Percentiles rank a stretch among this genome's conserved stretches.
Conservation (phyloP, 768 basidiomycete genomes). For the Termitomyces sp. region DNA sequence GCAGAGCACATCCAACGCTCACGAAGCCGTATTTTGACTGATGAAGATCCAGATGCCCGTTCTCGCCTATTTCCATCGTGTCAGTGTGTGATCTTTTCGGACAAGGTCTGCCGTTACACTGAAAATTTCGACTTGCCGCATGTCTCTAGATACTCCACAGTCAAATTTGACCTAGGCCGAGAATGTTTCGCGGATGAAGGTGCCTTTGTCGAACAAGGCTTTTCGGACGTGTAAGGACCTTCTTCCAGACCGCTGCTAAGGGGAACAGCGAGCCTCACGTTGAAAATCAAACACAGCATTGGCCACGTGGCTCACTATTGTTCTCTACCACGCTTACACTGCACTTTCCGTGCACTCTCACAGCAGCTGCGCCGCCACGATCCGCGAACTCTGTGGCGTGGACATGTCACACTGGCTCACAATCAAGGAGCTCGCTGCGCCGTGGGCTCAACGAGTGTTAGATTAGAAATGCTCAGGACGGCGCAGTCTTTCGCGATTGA, state of each 20-base stretch:
- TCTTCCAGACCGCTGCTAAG: too few relatives aligned
- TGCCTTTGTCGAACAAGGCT: too few relatives aligned
- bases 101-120: neutral
- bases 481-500: slow-evolving; percentile 52
- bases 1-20: neutral
- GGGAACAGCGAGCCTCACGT: too few relatives aligned
- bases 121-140: neutral
- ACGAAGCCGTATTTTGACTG: neutral
- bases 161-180: neutral
- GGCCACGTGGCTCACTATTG: neutral
- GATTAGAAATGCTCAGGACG: slow-evolving; percentile 63
- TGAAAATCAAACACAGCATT: neutral
- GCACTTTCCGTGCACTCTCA: slow-evolving; percentile 57
- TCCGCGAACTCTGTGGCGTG: slow-evolving; percentile 35
- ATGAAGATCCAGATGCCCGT: neutral
- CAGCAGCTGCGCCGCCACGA: slow-evolving; percentile 47
- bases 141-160: neutral
- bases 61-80: neutral
- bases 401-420: slow-evolving; percentile 32
- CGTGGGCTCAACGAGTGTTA: slow-evolving; percentile 56
- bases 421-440: slow-evolving; percentile 32
- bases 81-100: neutral
- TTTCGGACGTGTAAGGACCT: too few relatives aligned
- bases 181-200: neutral
- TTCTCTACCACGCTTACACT: slow-evolving; percentile 44